phyloP scores from a whole-genome alignment of 1,284 basidiomycete species.

The Omphalotus olearius region DNA sequence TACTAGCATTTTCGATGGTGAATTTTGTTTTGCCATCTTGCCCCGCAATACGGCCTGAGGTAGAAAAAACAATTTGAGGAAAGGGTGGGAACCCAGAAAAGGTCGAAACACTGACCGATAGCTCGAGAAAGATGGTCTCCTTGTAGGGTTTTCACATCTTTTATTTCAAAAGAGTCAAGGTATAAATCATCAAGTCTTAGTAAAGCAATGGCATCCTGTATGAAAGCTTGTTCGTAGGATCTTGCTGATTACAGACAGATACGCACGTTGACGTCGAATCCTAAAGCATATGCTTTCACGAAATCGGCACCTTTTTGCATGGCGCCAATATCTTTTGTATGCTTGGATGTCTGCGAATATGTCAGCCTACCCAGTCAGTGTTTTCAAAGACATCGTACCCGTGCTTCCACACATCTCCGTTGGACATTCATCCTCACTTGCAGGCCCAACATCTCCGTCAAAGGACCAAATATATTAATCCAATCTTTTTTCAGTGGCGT shows the following conservation, averaged over 20 bases:
- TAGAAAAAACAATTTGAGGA: slow-evolving; percentile 11
- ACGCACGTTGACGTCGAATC: slow-evolving; percentile 89
- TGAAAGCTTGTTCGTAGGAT: slow-evolving; percentile 7
- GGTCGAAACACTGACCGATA: slow-evolving; percentile 62
- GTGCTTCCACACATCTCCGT: slow-evolving; percentile 85
- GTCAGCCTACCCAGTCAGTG: not conserved
- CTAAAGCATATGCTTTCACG: slow-evolving; percentile 91
- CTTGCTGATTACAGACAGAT: slow-evolving; percentile 19
- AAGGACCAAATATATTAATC: slow-evolving; percentile 94
- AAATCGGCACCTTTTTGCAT: slow-evolving; percentile 99
- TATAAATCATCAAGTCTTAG: slow-evolving; percentile 95
- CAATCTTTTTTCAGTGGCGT: slow-evolving; percentile 97
- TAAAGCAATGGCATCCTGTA: slow-evolving; percentile 91
- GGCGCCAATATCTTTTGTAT: slow-evolving; percentile 87
- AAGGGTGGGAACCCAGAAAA: not conserved
- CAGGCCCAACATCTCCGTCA: slow-evolving; percentile 91
- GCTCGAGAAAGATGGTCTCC: slow-evolving; percentile 96
- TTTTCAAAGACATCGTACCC: slow-evolving; percentile 51
- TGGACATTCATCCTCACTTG: slow-evolving; percentile 97
- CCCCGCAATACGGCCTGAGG: slow-evolving; percentile 87
- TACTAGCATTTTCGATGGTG: slow-evolving; percentile 95
- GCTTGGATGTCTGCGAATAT: slow-evolving; percentile 77
- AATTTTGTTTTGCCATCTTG: slow-evolving; percentile 99
- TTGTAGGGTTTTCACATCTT: slow-evolving; percentile 97
- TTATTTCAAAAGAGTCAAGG: slow-evolving; percentile 98